Conservation (phyloP, 805 yeast species). For the Alloascoidea hylecoeti region DNA sequence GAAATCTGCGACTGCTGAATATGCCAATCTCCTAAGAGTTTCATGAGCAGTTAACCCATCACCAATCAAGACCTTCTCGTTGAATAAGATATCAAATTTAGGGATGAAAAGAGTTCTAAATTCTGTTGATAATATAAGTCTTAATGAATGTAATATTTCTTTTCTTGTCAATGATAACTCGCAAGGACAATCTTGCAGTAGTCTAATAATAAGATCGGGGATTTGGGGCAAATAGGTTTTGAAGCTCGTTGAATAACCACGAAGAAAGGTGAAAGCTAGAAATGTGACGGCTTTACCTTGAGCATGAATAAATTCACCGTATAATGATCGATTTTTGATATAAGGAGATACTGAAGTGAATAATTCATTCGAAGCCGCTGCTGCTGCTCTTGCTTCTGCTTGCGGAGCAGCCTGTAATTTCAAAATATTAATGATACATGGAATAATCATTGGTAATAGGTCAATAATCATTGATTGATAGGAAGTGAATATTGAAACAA, state of each 20-base stretch:
- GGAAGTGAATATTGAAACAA: slow-evolving; percentile 84
- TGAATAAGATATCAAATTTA: slow-evolving; percentile 71
- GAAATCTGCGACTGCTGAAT: slow-evolving; percentile 90
- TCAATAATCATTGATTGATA: slow-evolving; percentile 64
- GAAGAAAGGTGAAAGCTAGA: slow-evolving; percentile 78
- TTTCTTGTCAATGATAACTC: slow-evolving; percentile 85
- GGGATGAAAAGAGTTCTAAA: slow-evolving; percentile 73
- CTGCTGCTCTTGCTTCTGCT: slow-evolving; percentile 45
- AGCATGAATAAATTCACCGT: slow-evolving; percentile 79
- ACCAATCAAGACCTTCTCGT: slow-evolving; percentile 80
- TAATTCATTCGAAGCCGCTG: slow-evolving; percentile 38
- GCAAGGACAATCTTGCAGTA: slow-evolving; percentile 90
- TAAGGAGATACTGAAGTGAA: slow-evolving; percentile 63
- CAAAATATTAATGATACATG: slow-evolving; percentile 64
- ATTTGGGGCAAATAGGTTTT: slow-evolving; percentile 44
- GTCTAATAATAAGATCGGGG: slow-evolving; percentile 76
- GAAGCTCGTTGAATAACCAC: slow-evolving; percentile 64
- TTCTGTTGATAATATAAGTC: slow-evolving; percentile 89
- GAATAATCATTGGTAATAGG: slow-evolving; percentile 64
- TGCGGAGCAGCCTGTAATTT: slow-evolving; percentile 76
- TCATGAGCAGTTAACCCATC: slow-evolving; percentile 87
- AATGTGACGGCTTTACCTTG: slow-evolving; percentile 96
- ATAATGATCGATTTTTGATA: slow-evolving; percentile 63
- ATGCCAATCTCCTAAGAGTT: slow-evolving; percentile 84
- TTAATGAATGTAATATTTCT: slow-evolving; percentile 83